Base-by-base conservation (phyloP, 768 basidiomycete species). In the Tylopilus felleus region DNA sequence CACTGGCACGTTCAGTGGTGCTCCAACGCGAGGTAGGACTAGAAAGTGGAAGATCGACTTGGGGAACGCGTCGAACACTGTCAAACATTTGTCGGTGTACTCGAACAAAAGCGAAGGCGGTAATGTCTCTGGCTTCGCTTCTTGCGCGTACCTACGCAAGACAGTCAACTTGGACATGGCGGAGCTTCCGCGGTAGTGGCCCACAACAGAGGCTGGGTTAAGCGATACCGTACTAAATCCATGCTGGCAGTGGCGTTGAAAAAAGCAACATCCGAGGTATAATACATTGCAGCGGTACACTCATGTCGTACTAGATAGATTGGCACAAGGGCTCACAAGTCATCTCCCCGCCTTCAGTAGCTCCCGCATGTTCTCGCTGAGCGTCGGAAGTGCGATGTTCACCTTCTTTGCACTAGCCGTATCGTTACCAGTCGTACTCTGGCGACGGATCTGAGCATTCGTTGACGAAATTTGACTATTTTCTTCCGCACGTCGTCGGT, bases 21-120 rank as follows among this genome's bases (percentile, higher is more conserved):
- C 61, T 38, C 42, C 60, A 56, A 69, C 48, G 62, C 84, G 80
- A 38, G 94, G 94, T n/a, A 96, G 76, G 51, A 96, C 70, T 41
- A 97, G 78, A 64, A 93, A 88, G 71, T 97, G 94, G 68, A 92
- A 95, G 51, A 83, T 86, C 5, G 90, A 84, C 70, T 93, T 93
- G 5, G 88, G 88, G 65, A 77, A 93, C 25, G 74, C 79, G 72
- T 93, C 91, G 64, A 82, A 88, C 49, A 93, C 73, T 6, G 84
- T 86, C 43, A 91, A 60, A 8, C 83, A 79, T 47, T 70, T 76
- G 22, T 74, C 65, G 1, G 80, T 81, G 57, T 81, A 73, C 25
- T 76, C 74, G 61, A 89, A 83, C 21, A 85, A 76, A 28, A 91
- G 63, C 1, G 84, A 82, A 2, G 77, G 65, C 1, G 90, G 86